These are phyloP conservation scores for Leptomonas seymouri DNA, from an alignment of 208 protist genomes.

Conservation along the genomic window DNA sequence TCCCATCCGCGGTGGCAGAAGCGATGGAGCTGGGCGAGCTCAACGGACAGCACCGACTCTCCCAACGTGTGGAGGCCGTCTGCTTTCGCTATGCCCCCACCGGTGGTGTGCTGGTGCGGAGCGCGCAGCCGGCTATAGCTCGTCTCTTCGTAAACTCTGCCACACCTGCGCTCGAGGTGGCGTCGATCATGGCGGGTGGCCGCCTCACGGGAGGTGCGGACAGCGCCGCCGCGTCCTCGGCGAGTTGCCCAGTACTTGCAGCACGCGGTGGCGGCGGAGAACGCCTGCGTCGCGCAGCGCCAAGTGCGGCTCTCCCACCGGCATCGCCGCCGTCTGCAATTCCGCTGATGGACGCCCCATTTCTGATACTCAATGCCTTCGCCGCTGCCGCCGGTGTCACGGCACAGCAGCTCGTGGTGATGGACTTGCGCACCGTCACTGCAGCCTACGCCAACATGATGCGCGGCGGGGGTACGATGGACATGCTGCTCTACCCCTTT, in stretches of 20 bases:
- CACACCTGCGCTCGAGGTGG: slow-evolving; percentile 20
- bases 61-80: slow-evolving; percentile 75
- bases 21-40: slow-evolving; percentile 25
- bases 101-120: slow-evolving; percentile 55
- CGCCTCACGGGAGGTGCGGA: background rate
- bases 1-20: slow-evolving; percentile 37
- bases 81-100: slow-evolving; percentile 62
- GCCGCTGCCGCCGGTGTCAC: slow-evolving; percentile 19
- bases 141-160: slow-evolving; percentile 17
- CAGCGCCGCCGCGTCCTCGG: too few species aligned
- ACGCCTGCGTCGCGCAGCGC: background rate
- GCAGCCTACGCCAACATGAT: slow-evolving; percentile 39
- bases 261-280: too few species aligned
- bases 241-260: too few species aligned
- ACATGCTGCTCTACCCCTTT: slow-evolving; percentile 31
- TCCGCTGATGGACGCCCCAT: slow-evolving; percentile 20
- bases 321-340: background rate
- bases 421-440: slow-evolving; percentile 47
- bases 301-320: background rate
- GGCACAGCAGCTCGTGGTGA: slow-evolving; percentile 29
- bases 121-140: slow-evolving; percentile 66
- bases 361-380: slow-evolving; percentile 25
- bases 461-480: slow-evolving; percentile 45
- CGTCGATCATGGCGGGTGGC: slow-evolving; percentile 14
- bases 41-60: slow-evolving; percentile 34